A percentile compares a stretch with the other conserved stretches of the same genome.
Conservation (phyloP, 2,329 filamentous ascomycete species). For the Rugonectria rugulosa region DNA sequence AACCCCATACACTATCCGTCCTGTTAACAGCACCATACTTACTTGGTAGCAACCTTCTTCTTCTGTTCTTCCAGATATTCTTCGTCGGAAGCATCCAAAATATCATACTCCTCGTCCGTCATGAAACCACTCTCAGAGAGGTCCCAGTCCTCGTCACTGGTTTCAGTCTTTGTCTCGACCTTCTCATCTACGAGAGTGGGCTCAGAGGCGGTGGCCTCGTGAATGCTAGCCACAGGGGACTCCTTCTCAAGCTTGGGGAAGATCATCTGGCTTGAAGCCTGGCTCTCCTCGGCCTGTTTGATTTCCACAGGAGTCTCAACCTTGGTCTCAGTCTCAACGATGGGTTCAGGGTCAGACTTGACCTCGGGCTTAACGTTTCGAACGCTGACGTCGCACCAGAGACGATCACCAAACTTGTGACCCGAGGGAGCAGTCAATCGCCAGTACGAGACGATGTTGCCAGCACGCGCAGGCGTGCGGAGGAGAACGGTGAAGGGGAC, state of each 20-base stretch:
- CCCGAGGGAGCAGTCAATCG: constrained; percentile 85
- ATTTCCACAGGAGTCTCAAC: constrained; percentile 26
- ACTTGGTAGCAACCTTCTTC: constrained; percentile 50
- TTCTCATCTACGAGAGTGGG: constrained; percentile 62
- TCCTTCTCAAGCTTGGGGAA: constrained; percentile 97
- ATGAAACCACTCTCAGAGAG: constrained; percentile 79
- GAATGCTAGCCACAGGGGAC: constrained; percentile 81
- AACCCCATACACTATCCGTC: constrained; percentile 30
- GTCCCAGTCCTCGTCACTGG: constrained; percentile 69
- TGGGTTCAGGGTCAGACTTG: constrained; percentile 25
- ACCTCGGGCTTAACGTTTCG: constrained; percentile 49
- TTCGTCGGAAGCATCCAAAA: constrained; percentile 93
- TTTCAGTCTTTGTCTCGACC: constrained; percentile 45
- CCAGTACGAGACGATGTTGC: constrained; percentile 94
- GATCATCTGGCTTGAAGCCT: constrained; percentile 73
- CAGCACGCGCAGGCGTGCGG: constrained; percentile 78
- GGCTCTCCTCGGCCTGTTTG: constrained; percentile 45
- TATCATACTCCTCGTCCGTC: constrained; percentile 98
- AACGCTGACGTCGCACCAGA: constrained; percentile 94
- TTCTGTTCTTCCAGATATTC: constrained; percentile 71
- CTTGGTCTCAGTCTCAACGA: constrained; percentile 40
- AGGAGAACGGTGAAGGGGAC: constrained; percentile 84
- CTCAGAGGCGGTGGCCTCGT: constrained; percentile 67
- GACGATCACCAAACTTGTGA: constrained; percentile 84
- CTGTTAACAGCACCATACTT: constrained; percentile 30